Evolutionary conservation across 1,139 yeast species (phyloP).

Genomic region (Protomyces arabidopsidicola): DNA sequence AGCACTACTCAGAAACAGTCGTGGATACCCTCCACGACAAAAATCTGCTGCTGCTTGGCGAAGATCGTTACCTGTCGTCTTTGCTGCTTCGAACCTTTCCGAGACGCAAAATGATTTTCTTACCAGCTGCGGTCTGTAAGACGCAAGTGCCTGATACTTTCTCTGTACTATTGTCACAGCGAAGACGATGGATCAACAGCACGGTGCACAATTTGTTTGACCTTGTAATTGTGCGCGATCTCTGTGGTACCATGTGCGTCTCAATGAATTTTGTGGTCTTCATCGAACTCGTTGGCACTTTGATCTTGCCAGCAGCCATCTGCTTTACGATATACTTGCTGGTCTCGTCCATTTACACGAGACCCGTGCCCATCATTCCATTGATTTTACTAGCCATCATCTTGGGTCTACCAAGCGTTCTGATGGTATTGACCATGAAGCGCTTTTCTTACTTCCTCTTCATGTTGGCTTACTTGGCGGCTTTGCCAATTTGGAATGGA

Average conservation of each 20-base stretch:
- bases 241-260: slow-evolving; percentile 95
- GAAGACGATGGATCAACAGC: slow-evolving; percentile 98
- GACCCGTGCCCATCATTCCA: slow-evolving; percentile 78
- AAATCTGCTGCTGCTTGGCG: slow-evolving; percentile 84
- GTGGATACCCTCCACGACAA: slow-evolving; percentile 84
- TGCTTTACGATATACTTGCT: slow-evolving; percentile 80
- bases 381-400: slow-evolving; percentile 73
- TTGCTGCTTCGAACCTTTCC: slow-evolving; percentile 92
- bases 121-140: slow-evolving; percentile 93
- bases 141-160: slow-evolving; percentile 86
- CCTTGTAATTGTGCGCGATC: slow-evolving; percentile 75
- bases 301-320: slow-evolving; percentile 90
- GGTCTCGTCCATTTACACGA: slow-evolving; percentile 66
- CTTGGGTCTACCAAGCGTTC: slow-evolving; percentile 82
- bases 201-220: slow-evolving; percentile 95
- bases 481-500: slow-evolving; percentile 93
- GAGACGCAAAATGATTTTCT: slow-evolving; percentile 83
- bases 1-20: slow-evolving; percentile 85
- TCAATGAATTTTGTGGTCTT: slow-evolving; percentile 94
- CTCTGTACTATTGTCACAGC: slow-evolving; percentile 77
- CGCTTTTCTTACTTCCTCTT: slow-evolving; percentile 70
- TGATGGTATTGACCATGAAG: slow-evolving; percentile 85
- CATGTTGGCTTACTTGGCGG: slow-evolving; percentile 73
- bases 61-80: slow-evolving; percentile 83
- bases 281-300: slow-evolving; percentile 82